Conservation (phyloP, 441 rosid genomes). For the Brassica hybrid region DNA sequence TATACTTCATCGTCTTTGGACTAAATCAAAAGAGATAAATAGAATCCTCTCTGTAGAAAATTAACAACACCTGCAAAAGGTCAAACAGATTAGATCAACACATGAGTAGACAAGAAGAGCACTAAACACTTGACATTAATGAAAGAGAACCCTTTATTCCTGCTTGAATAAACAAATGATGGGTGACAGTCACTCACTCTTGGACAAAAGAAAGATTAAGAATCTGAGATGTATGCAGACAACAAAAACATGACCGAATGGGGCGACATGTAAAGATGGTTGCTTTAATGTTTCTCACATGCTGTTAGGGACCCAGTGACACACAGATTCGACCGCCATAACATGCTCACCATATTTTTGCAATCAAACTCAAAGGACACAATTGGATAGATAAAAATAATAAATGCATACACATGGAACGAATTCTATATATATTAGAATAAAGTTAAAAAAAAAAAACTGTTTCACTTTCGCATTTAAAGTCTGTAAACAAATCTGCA, state of each 20-base stretch:
- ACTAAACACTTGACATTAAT: neutral
- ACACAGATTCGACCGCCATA: slow-evolving; percentile 32
- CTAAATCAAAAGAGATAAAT: slow-evolving; percentile 42
- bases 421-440: slow-evolving; percentile 17
- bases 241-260: neutral
- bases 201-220: neutral
- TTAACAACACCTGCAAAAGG: slow-evolving; percentile 32
- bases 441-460: neutral
- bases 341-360: slow-evolving; percentile 18
- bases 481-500: slow-evolving; percentile 39
- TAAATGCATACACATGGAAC: slow-evolving; percentile 40
- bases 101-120: slow-evolving; percentile 14
- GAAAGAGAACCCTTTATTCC: neutral
- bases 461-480: slow-evolving; percentile 37
- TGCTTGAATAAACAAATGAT: slow-evolving; percentile 28
- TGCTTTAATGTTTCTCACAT: slow-evolving; percentile 55
- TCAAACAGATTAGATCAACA: neutral
- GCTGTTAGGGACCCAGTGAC: slow-evolving; percentile 48
- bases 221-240: slow-evolving; percentile 19
- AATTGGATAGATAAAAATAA: slow-evolving; percentile 1
- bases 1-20: slow-evolving; percentile 66
- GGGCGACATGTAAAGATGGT: slow-evolving; percentile 46
- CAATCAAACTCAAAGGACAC: slow-evolving; percentile 6
- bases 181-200: slow-evolving; percentile 26
- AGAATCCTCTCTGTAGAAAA: neutral